Evolutionary conservation across 805 yeast species (phyloP).

Genomic region (Schwanniomyces yamadae): DNA sequence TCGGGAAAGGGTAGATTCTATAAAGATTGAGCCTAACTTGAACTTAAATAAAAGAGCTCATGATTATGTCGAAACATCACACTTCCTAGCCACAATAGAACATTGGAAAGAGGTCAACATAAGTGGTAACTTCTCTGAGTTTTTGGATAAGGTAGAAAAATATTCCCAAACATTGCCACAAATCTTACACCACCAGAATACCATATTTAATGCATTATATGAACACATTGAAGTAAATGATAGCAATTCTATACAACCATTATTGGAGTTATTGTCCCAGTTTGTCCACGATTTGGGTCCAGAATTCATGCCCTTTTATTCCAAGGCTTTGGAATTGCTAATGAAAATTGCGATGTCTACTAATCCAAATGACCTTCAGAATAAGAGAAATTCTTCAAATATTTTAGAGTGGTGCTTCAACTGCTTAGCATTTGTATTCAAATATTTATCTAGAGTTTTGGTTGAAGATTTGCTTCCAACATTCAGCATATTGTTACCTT

Average conservation of each 20-base stretch:
- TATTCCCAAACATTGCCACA: slow-evolving; percentile 74
- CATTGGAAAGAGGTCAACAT: slow-evolving; percentile 89
- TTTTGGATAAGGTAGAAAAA: slow-evolving; percentile 54
- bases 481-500: slow-evolving; percentile 60
- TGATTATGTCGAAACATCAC: slow-evolving; percentile 73
- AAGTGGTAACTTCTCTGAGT: slow-evolving; percentile 66
- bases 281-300: slow-evolving; percentile 91
- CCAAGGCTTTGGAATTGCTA: slow-evolving; percentile 49
- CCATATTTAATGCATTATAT: slow-evolving; percentile 53
- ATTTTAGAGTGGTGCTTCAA: slow-evolving; percentile 83
- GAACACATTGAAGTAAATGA: slow-evolving; percentile 56
- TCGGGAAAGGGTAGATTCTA: slow-evolving; percentile 77
- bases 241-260: slow-evolving; percentile 71
- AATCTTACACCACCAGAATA: slow-evolving; percentile 65
- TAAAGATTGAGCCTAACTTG: slow-evolving; percentile 73
- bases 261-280: slow-evolving; percentile 74
- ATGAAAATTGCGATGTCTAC: slow-evolving; percentile 42
- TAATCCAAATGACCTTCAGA: slow-evolving; percentile 49
- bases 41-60: slow-evolving; percentile 58
- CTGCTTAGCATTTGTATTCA: slow-evolving; percentile 83
- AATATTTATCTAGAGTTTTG: slow-evolving; percentile 70
- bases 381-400: slow-evolving; percentile 53
- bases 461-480: slow-evolving; percentile 68
- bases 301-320: slow-evolving; percentile 77
- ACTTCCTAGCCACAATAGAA: slow-evolving; percentile 72